Base-by-base conservation (phyloP, 1,284 basidiomycete genomes). In the Ceraceosorus bombacis region DNA sequence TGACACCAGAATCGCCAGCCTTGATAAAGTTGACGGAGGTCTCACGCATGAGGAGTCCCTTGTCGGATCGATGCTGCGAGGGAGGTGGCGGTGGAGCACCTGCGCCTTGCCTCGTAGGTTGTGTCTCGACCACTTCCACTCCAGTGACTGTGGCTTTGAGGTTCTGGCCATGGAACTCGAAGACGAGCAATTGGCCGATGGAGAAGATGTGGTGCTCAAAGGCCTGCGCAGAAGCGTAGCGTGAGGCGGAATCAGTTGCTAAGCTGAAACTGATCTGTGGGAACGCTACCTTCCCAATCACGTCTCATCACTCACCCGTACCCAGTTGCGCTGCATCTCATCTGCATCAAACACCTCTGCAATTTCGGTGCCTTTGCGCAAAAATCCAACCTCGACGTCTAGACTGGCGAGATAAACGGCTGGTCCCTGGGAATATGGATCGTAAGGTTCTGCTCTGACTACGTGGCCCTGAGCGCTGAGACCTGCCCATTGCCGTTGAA, bases 1-100 rank as follows among this genome's bases (percentile, higher is more conserved):
- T 93, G 78, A 98, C 89, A 15, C 82, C 78, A 68, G 87, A 89
- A 53, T 85, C 82, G 0, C 86, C 83, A 2, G 89, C 87, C 78
- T 95, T 94, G 78, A 90, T 81, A 79, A 96, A 86, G 17, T 86
- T 90, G 52, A 98, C 81, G 69, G 95, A 89, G 6, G 92, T 95
- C 78, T 88, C 88, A 63, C 88, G 86, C 83, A 95, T 93, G 49
- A 94, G 70, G 48, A 97, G 84, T 40, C 93, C 94, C 55, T 66
- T 69, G 64, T 70, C 64, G 15, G 60, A 59, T 48, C 61, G 54
- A n/a, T 64, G 61, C 17, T 58, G 46, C 55, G 51, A 17, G 40
- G 41, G 58, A 13, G 36, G 17, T 7, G 63, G 71, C 40, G 63
- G 59, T 15, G 60, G 61, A 55, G 86, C 85, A 0, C 68, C 59